Evolutionary conservation across 2,329 filamentous ascomycete genomes (phyloP).

Genomic region (Fusarium bulbicola): DNA sequence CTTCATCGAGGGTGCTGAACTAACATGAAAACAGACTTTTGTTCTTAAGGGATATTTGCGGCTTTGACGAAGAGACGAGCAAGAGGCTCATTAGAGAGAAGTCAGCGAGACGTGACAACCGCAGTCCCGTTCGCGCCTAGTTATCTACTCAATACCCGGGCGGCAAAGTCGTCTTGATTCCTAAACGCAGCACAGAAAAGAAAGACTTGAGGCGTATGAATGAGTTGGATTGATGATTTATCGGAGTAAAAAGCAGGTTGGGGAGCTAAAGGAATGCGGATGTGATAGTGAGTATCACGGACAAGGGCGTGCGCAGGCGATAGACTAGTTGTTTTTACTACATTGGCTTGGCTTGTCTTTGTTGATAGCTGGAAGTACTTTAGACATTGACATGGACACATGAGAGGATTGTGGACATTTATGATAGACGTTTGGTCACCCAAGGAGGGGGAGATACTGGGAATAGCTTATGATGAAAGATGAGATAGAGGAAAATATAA

Average conservation of each 20-base stretch:
- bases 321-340: conserved; percentile 18
- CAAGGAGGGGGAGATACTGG: conserved; percentile 4
- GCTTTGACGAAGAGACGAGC: conserved; percentile 64
- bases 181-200: background rate
- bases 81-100: conserved; percentile 57
- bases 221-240: conserved; percentile 28
- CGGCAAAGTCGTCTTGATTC: background rate
- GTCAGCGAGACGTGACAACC: conserved; percentile 39
- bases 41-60: conserved; percentile 62
- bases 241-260: conserved; percentile 26
- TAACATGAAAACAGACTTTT: conserved; percentile 52
- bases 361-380: conserved; percentile 18
- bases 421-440: conserved; percentile 39
- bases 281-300: conserved; percentile 14
- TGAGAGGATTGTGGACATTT: conserved; percentile 28
- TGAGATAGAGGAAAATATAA: background rate
- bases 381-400: conserved; percentile 38
- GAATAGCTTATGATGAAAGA: background rate
- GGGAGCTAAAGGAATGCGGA: conserved; percentile 7
- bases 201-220: conserved; percentile 11
- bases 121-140: conserved; percentile 40
- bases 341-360: conserved; percentile 28
- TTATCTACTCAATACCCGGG: conserved; percentile 4
- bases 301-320: conserved; percentile 18
- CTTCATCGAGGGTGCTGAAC: background rate